Evolutionary conservation across 1,284 basidiomycete genomes (phyloP).

Genomic region (Ceratobasidium theobromae): DNA sequence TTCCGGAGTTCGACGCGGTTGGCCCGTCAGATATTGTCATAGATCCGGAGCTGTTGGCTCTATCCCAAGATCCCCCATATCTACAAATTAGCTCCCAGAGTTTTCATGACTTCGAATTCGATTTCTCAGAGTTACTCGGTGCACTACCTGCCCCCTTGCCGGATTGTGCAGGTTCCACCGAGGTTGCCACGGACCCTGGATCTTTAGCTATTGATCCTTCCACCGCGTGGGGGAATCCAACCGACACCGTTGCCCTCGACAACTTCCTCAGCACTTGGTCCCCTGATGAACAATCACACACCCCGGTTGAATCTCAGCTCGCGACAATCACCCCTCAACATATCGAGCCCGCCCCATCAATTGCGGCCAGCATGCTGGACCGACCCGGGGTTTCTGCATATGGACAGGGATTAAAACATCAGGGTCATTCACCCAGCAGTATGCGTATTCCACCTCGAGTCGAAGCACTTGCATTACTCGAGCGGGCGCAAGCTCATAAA

Average conservation of each 20-base stretch:
- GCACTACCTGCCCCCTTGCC: not conserved
- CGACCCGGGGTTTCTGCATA: too few relatives aligned
- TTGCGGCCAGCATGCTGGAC: not conserved
- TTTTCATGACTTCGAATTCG: not conserved
- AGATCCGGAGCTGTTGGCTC: slow-evolving; percentile 10
- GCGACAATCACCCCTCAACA: too few relatives aligned
- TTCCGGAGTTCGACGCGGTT: not conserved
- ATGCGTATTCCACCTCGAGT: slow-evolving; percentile 11
- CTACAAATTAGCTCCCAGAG: not conserved
- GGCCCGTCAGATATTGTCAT: slow-evolving; percentile 1
- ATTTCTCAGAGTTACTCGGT: not conserved
- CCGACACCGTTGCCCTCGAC: not conserved
- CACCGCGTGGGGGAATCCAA: not conserved
- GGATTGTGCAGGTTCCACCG: not conserved
- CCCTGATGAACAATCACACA: not conserved
- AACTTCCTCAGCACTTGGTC: not conserved
- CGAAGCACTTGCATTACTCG: slow-evolving; percentile 11
- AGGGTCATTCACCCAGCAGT: not conserved
- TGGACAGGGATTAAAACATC: not conserved
- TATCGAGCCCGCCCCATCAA: not conserved
- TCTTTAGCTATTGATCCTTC: not conserved
- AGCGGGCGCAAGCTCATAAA: slow-evolving; percentile 19
- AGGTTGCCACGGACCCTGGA: not conserved
- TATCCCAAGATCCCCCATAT: not conserved
- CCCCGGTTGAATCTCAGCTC: too few relatives aligned